phyloP scores from a whole-genome alignment of 1,284 basidiomycete genomes.

The Cryptococcus wingfieldii region DNA sequence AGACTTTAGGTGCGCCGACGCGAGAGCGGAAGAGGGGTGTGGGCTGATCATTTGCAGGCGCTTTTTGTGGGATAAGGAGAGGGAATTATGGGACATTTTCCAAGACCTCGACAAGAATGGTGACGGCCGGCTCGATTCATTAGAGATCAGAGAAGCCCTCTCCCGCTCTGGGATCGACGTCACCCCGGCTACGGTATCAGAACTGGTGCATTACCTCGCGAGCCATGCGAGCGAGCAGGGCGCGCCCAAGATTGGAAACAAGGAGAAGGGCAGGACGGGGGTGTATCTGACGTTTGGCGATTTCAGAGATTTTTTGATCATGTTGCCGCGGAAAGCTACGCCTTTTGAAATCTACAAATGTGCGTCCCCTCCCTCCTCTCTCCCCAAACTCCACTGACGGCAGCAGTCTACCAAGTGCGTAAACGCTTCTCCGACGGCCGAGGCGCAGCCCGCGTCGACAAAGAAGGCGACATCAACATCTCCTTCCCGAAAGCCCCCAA shows the following conservation, averaged over 20 bases:
- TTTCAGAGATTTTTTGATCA: constrained; percentile 83
- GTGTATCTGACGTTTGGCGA: constrained; percentile 68
- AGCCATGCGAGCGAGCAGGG: constrained; percentile 31
- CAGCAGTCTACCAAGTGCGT: constrained; percentile 62
- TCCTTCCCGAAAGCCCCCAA: constrained; percentile 43
- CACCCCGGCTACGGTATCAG: constrained; percentile 61
- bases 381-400: background rate
- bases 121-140: constrained; percentile 71
- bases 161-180: constrained; percentile 69
- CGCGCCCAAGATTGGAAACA: constrained; percentile 22
- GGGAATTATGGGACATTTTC: constrained; percentile 84
- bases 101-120: constrained; percentile 81
- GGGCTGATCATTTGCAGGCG: constrained; percentile 15
- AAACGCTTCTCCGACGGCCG: constrained; percentile 69
- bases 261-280: constrained; percentile 11
- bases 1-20: constrained; percentile 58
- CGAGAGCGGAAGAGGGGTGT: background rate
- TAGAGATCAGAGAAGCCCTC: constrained; percentile 67
- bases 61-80: constrained; percentile 44
- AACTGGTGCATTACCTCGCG: constrained; percentile 75
- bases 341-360: constrained; percentile 73
- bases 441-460: constrained; percentile 71
- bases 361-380: constrained; percentile 41
- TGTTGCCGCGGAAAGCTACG: constrained; percentile 75
- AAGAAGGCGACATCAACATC: constrained; percentile 65